phyloP scores from a whole-genome alignment of 768 basidiomycete species.

The Auricularia sp. region DNA sequence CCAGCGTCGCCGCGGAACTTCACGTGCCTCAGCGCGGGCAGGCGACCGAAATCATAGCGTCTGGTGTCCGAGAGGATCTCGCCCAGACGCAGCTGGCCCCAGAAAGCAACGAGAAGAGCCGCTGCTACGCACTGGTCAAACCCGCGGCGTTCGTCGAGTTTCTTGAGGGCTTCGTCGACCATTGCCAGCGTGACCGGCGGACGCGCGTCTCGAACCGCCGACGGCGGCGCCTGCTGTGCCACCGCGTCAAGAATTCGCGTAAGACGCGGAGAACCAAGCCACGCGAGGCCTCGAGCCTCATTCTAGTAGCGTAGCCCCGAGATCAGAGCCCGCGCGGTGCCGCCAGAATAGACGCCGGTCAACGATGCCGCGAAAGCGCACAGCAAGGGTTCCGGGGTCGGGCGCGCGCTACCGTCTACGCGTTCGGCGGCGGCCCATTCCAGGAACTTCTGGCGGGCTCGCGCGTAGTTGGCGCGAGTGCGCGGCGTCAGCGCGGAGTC shows the following conservation, averaged over 20 bases:
- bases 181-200: slow-evolving; percentile 27
- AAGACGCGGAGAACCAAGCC: neutral
- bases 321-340: too few species aligned
- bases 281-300: neutral
- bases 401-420: too few species aligned
- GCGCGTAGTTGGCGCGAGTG: too few species aligned
- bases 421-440: too few species aligned
- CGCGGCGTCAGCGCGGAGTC: too few species aligned
- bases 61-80: slow-evolving; percentile 16
- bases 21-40: neutral
- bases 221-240: neutral
- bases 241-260: neutral
- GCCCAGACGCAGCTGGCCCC: slow-evolving; percentile 30
- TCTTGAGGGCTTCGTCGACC: slow-evolving; percentile 16
- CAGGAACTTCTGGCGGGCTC: too few species aligned
- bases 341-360: too few species aligned
- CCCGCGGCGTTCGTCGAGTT: slow-evolving; percentile 18
- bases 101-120: slow-evolving; percentile 22
- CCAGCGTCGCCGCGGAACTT: neutral
- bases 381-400: too few species aligned
- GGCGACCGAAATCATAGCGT: neutral
- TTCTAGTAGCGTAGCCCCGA: neutral
- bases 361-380: too few species aligned
- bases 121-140: slow-evolving; percentile 36
- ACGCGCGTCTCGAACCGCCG: neutral